Evolutionary conservation across 371 early-diverging fungal species (phyloP).

Genomic region (Lichtheimia corymbifera): DNA sequence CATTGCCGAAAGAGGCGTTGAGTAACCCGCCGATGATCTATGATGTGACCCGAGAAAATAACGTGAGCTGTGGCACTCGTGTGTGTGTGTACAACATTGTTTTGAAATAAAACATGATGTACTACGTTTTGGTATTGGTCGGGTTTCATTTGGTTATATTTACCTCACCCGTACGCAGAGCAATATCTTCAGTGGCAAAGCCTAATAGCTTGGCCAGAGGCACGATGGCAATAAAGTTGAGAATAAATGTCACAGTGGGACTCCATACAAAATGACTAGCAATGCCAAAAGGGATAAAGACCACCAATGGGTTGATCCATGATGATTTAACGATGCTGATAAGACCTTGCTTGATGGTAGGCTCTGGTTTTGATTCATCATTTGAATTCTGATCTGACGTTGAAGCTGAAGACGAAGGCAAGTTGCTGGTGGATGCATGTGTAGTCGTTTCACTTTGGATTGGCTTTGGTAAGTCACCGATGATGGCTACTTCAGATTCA

Average conservation of each 20-base stretch:
- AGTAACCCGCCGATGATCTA: conserved; percentile 81
- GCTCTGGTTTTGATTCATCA: not conserved
- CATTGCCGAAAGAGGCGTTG: conserved; percentile 85
- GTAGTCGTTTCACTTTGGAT: too few species aligned
- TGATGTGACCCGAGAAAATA: not conserved
- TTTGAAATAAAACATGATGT: too few species aligned
- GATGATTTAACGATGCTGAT: conserved; percentile 52
- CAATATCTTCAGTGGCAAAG: conserved; percentile 65
- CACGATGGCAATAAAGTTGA: conserved; percentile 91
- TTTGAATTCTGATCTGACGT: too few species aligned
- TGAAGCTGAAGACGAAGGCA: too few species aligned
- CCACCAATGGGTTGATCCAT: conserved; percentile 64
- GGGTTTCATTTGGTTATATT: not conserved
- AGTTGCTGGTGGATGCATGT: too few species aligned
- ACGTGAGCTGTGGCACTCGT: too few species aligned
- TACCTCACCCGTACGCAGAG: conserved; percentile 62
- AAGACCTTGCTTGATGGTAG: conserved; percentile 29
- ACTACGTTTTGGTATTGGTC: too few species aligned
- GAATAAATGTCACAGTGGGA: conserved; percentile 64
- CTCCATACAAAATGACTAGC: conserved; percentile 62
- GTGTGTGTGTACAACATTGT: too few species aligned
- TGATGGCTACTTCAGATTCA: too few species aligned
- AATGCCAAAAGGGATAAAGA: conserved; percentile 80
- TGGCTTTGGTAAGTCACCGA: too few species aligned
- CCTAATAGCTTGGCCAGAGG: conserved; percentile 75